Evolutionary conservation across 106 monocot species (phyloP).

Genomic region (Platanthera zijinensis): DNA sequence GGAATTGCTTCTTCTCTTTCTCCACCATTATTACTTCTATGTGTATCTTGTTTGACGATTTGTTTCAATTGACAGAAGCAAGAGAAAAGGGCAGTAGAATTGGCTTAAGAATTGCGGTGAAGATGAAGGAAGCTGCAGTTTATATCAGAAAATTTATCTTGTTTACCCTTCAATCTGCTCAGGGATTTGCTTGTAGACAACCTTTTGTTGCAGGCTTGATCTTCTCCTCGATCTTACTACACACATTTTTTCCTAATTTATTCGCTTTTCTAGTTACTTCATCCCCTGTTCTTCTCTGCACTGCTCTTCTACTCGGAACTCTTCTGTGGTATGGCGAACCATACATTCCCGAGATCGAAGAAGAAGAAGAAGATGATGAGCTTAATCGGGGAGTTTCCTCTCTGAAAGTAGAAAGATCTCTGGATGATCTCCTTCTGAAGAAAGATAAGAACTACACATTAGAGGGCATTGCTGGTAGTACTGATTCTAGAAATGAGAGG

Average conservation of each 20-base stretch:
- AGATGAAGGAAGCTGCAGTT: slow-evolving; percentile 20
- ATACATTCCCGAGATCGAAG: slow-evolving; percentile 48
- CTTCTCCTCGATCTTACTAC: slow-evolving; percentile 44
- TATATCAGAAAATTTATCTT: slow-evolving; percentile 32
- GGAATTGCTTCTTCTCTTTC: no score
- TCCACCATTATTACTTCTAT: no score
- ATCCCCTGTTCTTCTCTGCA: slow-evolving; percentile 76
- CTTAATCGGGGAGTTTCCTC: slow-evolving; percentile 21
- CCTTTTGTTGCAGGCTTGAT: slow-evolving; percentile 38
- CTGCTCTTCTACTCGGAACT: slow-evolving; percentile 71
- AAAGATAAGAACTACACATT: background rate
- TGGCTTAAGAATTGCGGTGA: slow-evolving; percentile 26
- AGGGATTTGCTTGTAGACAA: slow-evolving; percentile 37
- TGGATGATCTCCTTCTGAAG: background rate
- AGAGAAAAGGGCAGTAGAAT: background rate
- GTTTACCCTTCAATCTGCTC: slow-evolving; percentile 26
- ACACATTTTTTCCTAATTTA: slow-evolving; percentile 48
- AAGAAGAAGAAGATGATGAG: slow-evolving; percentile 47
- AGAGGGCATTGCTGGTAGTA: background rate
- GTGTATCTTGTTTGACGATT: background rate
- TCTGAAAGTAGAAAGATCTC: slow-evolving; percentile 13
- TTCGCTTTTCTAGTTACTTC: slow-evolving; percentile 66
- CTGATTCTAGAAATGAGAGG: background rate
- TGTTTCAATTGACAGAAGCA: slow-evolving; percentile 3
- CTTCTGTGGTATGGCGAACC: slow-evolving; percentile 79